Base-by-base conservation (phyloP, 2,329 filamentous ascomycete genomes). In the Cryoendolithus antarcticus region DNA sequence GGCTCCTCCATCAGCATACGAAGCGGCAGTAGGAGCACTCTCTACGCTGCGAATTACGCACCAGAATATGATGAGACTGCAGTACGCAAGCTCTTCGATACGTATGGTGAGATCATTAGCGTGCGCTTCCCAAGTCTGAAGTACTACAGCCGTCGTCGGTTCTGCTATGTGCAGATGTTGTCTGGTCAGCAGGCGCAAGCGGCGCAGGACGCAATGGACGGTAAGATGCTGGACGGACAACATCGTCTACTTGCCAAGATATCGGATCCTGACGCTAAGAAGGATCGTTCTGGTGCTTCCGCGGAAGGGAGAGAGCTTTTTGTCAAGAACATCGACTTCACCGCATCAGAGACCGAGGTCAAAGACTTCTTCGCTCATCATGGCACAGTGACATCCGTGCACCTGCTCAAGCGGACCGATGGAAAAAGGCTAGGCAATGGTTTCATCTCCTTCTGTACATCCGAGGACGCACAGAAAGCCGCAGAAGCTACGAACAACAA, bases 121-220 rank as follows among this genome's bases (percentile, higher is more conserved):
- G 72, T 96, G 38, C 80, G 91, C 13, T 91, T 91, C 64, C 91
- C 91, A 2, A 94, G 86, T 41, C 73, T 98, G 37, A 93, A 93
- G 58, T 86, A 74, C 60, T 89, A 95, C 53, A 80, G 81, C 2
- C 80, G 84, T 51, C 83, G 91, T 27, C 81, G 91, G 15, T 98
- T 98, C 64, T 95, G 88, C 65, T 98, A 98, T 59, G 71, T 95
- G 5, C 85, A 93, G n/a, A 95, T 95, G 57, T 72, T 77, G 35
- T 75, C 77, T 27, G 62, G 72, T 2, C 69, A 71, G n/a, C 73
- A 75, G 38, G 84, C 86, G 1, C 70, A 75, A 30, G 75, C 74
- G 3, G 59, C 58, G 35, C 88, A 88, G 1, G 80, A 79, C 1
- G 64, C 75, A 43, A 72, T 94, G 35, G 72, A 95, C 53, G 81